These are phyloP conservation scores for Cytospora mali DNA, from an alignment of 2,329 filamentous ascomycete species.

Conservation along the genomic window DNA sequence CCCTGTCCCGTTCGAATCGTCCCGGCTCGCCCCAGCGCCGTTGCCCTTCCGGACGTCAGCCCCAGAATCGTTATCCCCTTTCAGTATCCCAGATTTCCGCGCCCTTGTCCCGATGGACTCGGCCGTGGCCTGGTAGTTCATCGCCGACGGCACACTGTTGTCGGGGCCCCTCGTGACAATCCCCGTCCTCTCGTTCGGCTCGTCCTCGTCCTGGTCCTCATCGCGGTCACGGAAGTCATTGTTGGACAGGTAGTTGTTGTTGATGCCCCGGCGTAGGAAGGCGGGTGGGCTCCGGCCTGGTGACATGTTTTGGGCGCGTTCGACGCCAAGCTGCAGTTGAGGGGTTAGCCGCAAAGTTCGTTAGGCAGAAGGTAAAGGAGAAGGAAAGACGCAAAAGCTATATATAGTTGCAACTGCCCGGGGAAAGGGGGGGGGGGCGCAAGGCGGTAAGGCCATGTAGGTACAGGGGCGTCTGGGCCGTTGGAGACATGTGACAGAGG, in stretches of 20 bases:
- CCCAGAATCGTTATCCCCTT: background rate
- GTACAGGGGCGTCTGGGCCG: background rate
- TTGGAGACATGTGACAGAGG: slow-evolving; percentile 20
- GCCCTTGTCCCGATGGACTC: slow-evolving; percentile 14
- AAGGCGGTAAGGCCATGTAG: background rate
- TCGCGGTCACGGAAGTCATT: background rate
- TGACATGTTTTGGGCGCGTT: slow-evolving; percentile 28
- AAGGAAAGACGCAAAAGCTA: too few species aligned
- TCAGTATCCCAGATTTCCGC: slow-evolving; percentile 2
- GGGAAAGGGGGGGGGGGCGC: too few species aligned
- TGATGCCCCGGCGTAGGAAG: slow-evolving; percentile 10
- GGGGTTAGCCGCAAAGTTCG: background rate
- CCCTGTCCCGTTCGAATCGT: background rate
- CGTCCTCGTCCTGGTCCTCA: background rate
- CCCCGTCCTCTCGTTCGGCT: slow-evolving; percentile 24
- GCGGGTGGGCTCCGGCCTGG: slow-evolving; percentile 21
- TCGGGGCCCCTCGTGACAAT: slow-evolving; percentile 14
- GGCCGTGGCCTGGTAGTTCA: slow-evolving; percentile 28
- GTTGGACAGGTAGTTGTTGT: background rate
- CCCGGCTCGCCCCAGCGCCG: slow-evolving; percentile 12
- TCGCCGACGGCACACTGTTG: slow-evolving; percentile 6
- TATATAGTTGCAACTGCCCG: too few species aligned
- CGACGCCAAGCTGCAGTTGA: slow-evolving; percentile 16
- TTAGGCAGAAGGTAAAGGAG: background rate
- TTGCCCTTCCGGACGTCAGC: slow-evolving; percentile 4